Conservation (phyloP, 2,329 filamentous ascomycete genomes). For the Verticillium zaregamsianum region DNA sequence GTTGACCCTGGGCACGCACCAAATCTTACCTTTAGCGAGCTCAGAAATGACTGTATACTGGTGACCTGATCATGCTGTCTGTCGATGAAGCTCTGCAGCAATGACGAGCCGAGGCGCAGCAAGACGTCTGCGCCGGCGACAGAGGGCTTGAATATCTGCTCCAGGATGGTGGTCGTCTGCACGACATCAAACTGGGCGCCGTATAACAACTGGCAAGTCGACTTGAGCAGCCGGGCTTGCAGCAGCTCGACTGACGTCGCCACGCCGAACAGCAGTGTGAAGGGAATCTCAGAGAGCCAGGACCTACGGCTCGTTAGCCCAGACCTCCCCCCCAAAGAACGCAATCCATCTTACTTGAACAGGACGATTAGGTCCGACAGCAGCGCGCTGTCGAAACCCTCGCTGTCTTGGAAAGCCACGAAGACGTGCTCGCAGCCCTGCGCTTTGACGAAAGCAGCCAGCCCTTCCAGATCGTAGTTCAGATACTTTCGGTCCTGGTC, state of each 20-base stretch:
- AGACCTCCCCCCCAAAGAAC: neutral
- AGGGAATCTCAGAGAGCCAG: conserved; percentile 73
- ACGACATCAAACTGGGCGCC: conserved; percentile 75
- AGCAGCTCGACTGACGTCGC: conserved; percentile 79
- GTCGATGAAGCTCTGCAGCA: conserved; percentile 62
- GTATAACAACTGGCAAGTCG: conserved; percentile 61
- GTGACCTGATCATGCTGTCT: conserved; percentile 74
- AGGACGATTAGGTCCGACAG: conserved; percentile 67
- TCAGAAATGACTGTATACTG: conserved; percentile 68
- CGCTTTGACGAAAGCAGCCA: conserved; percentile 55
- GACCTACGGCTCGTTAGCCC: conserved; percentile 24
- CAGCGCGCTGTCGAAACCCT: conserved; percentile 72
- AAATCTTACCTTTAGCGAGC: conserved; percentile 58
- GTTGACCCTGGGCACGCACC: neutral
- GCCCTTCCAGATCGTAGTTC: conserved; percentile 73
- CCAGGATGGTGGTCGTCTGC: conserved; percentile 66
- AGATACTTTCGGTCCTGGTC: conserved; percentile 59
- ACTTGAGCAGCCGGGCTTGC: conserved; percentile 67
- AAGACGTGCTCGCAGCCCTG: conserved; percentile 57
- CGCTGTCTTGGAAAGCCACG: conserved; percentile 75
- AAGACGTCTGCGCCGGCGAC: conserved; percentile 54
- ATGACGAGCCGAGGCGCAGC: conserved; percentile 58
- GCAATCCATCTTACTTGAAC: conserved; percentile 48
- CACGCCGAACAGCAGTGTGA: conserved; percentile 73
- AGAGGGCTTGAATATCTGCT: conserved; percentile 64